Evolutionary conservation across 176 grass and related monocot genomes (phyloP).

Genomic region (Themeda triandra): DNA sequence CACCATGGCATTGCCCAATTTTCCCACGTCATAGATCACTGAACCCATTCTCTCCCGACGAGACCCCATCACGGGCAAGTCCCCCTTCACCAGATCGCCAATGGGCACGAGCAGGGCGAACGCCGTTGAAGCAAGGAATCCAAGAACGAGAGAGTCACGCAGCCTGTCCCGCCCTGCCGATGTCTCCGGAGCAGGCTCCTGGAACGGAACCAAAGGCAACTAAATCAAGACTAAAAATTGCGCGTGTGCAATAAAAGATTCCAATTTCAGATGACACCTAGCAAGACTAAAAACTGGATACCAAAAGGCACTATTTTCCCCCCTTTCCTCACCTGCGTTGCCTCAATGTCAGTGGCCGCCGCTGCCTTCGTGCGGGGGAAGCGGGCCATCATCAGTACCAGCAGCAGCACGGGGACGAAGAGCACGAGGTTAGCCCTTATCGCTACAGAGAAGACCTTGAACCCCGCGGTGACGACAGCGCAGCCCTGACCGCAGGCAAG

Average conservation of each 20-base stretch:
- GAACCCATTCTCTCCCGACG: neutral
- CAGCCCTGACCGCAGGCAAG: neutral
- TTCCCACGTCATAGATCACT: neutral
- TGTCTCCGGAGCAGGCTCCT: neutral
- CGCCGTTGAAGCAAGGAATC: too few species aligned
- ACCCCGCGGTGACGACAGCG: neutral
- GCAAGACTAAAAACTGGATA: neutral
- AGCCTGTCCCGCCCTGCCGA: neutral
- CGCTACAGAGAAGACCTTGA: neutral
- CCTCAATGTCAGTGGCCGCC: neutral
- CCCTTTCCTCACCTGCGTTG: neutral
- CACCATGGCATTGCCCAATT: neutral
- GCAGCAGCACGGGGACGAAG: neutral
- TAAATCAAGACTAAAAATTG: neutral
- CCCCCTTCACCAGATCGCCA: neutral
- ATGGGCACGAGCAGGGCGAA: neutral
- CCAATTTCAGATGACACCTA: neutral
- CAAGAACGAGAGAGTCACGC: neutral
- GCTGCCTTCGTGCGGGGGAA: neutral
- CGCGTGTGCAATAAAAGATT: neutral
- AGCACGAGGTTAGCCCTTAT: neutral
- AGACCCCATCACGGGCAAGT: neutral
- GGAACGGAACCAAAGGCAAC: too few species aligned
- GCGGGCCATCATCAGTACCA: too few species aligned
- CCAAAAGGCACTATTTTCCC: too few species aligned